Percentiles rank a stretch among this genome's conserved stretches.
phyloP scores from a whole-genome alignment of 805 yeast genomes.

The Metschnikowia lachancei region DNA sequence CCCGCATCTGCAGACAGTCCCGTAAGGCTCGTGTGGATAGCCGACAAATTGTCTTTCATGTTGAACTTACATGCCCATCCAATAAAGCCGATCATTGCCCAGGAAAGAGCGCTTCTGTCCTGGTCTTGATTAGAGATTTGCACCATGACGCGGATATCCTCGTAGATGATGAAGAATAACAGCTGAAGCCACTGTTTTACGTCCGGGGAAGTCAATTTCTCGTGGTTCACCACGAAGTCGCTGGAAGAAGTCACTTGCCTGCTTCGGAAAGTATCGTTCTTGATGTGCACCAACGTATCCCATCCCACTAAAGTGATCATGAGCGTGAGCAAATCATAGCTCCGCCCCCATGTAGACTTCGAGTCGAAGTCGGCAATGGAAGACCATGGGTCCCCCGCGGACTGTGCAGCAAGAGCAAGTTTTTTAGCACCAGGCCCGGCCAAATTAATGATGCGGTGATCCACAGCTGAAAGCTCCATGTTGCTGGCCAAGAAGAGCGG shows the following conservation, averaged over 20 bases:
- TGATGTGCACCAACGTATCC: slow-evolving; percentile 65
- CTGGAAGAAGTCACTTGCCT: neutral
- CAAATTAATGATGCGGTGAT: slow-evolving; percentile 27
- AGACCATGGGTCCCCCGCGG: slow-evolving; percentile 26
- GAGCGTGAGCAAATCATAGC: slow-evolving; percentile 66
- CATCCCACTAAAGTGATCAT: slow-evolving; percentile 74
- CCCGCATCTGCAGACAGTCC: slow-evolving; percentile 48
- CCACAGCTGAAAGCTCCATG: slow-evolving; percentile 37
- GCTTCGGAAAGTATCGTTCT: slow-evolving; percentile 61
- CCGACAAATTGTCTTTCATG: slow-evolving; percentile 35
- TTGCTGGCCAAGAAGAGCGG: slow-evolving; percentile 35
- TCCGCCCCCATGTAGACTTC: slow-evolving; percentile 42
- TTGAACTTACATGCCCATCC: slow-evolving; percentile 43
- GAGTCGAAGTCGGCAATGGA: slow-evolving; percentile 34
- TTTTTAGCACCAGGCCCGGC: slow-evolving; percentile 30
- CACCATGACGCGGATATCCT: slow-evolving; percentile 45
- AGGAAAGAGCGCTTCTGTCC: slow-evolving; percentile 62
- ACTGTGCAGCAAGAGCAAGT: slow-evolving; percentile 30
- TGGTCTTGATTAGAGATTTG: slow-evolving; percentile 25
- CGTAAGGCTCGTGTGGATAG: slow-evolving; percentile 48
- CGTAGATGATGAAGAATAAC: slow-evolving; percentile 65
- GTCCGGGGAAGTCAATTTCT: slow-evolving; percentile 24
- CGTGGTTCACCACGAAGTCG: slow-evolving; percentile 22
- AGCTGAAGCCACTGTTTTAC: slow-evolving; percentile 83
- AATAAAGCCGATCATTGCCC: slow-evolving; percentile 62